phyloP scores from a whole-genome alignment of 106 monocot species.

The Dendrobium chrysotoxum region DNA sequence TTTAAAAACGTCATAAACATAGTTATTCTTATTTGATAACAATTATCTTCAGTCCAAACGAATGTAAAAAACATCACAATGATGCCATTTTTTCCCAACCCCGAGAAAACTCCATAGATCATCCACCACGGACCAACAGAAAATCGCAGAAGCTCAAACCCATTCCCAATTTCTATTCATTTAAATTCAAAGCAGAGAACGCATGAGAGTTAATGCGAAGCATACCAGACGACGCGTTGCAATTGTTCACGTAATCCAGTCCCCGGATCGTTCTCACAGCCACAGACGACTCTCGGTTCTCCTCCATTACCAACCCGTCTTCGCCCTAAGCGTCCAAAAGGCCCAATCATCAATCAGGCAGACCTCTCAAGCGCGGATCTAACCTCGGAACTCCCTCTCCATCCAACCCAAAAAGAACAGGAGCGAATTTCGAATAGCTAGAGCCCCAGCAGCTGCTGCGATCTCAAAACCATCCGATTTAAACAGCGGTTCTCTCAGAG shows the following conservation, averaged over 20 bases:
- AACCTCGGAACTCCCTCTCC: slow-evolving; percentile 5
- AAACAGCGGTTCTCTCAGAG: neutral
- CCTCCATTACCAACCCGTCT: slow-evolving; percentile 35
- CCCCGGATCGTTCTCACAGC: slow-evolving; percentile 69
- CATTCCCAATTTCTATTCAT: neutral
- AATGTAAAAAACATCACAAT: slow-evolving; percentile 1
- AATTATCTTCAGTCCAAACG: neutral
- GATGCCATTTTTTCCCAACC: neutral
- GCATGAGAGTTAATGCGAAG: neutral
- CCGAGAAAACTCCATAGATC: neutral
- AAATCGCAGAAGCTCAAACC: neutral
- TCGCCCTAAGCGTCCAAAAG: slow-evolving; percentile 6
- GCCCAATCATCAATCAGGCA: neutral
- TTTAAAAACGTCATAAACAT: too few relatives aligned
- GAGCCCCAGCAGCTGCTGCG: neutral
- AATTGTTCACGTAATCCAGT: slow-evolving; percentile 28
- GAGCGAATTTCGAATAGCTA: neutral
- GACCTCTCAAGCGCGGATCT: slow-evolving; percentile 3
- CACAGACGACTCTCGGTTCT: slow-evolving; percentile 49
- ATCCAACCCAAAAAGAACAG: neutral
- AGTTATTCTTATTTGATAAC: too few relatives aligned
- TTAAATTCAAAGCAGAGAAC: neutral
- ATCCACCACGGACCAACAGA: neutral
- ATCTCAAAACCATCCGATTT: neutral
- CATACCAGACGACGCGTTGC: neutral